A percentile compares a stretch with the other conserved stretches of the same genome.
Conservation (phyloP, 2,329 filamentous ascomycete genomes). For the Claviceps maximensis region DNA sequence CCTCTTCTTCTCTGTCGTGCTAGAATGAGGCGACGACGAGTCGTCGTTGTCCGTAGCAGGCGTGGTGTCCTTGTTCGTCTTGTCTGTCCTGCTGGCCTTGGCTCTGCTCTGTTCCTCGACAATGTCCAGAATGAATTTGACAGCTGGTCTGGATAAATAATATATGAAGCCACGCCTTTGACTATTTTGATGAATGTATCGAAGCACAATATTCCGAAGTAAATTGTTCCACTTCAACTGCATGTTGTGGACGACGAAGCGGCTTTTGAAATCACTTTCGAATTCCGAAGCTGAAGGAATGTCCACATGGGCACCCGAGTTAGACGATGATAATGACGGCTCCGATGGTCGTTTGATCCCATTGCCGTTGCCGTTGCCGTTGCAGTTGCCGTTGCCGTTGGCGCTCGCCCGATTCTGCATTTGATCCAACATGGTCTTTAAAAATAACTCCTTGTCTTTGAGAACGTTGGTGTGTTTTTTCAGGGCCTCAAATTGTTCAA, state of each 20-base stretch:
- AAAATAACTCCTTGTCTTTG: conserved; percentile 42
- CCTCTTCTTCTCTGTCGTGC: conserved; percentile 41
- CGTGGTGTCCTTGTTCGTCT: conserved; percentile 3
- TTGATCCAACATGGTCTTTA: conserved; percentile 44
- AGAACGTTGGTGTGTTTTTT: conserved; percentile 42
- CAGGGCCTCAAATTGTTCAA: conserved; percentile 48
- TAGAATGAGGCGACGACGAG: conserved; percentile 24
- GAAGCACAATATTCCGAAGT: conserved; percentile 85
- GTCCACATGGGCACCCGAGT: conserved; percentile 36
- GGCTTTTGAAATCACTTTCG: conserved; percentile 91
- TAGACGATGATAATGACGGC: conserved; percentile 16
- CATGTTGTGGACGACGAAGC: conserved; percentile 95
- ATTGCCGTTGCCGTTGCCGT: conserved; percentile 7
- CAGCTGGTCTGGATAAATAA: conserved; percentile 86
- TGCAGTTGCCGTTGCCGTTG: conserved; percentile 6
- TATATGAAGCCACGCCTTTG: conserved; percentile 94
- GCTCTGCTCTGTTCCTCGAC: conserved; percentile 83
- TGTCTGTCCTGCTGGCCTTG: conserved; percentile 29
- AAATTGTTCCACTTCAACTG: conserved; percentile 98
- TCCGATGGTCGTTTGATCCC: conserved; percentile 20
- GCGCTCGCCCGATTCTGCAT: conserved; percentile 26
- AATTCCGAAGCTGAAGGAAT: conserved; percentile 65
- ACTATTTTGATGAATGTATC: conserved; percentile 94
- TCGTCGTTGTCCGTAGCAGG: conserved; percentile 16
- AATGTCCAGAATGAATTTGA: conserved; percentile 97